Evolutionary conservation across 2,329 filamentous ascomycete genomes (phyloP), one percentile per base, ranked within the genome.

Genomic region (Fusarium sp.): DNA sequence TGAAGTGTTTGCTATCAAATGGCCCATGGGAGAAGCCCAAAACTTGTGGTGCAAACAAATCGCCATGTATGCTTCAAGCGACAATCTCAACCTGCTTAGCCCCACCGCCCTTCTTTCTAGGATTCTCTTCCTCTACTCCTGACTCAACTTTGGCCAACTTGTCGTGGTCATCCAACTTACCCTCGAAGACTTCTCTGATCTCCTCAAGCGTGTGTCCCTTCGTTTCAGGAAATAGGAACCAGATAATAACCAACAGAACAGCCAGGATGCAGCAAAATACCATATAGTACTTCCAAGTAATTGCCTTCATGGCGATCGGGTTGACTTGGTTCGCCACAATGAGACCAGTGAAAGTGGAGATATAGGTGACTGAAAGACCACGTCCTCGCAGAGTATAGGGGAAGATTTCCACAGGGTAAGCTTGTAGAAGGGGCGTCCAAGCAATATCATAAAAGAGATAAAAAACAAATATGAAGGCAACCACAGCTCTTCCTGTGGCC

Each of bases 211-310:
- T 72, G 11, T 69, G 62, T 0, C 75, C 76, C 49, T 74, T 76
- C 1, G 76, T 78, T 58, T 78, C 76, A 0, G 76, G 76, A 52
- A 76, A 77, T 20, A 79, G 73, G 62, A 81, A 79, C 65, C 76
- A 83, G 18, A 80, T 74, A 13, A 79, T 40, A 4, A 70, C 60
- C 10, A 80, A 46, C n/a, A 78, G 72, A 6, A 75, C 51, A 1
- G 67, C 70, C 23, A 81, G 49, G 29, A 79, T 77, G 11, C 75
- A 76, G 52, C 76, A 74, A 45, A 78, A 82, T 10, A 82, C 74
- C 31, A 77, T 75, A 47, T 80, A 82, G 51, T 81, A 82, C 46
- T 74, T 78, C 79, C 80, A 82, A 0, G 61, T 70, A 11, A 82
- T 77, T 0, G 62, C 71, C 1, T 72, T 61, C 49, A 82, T 75